phyloP scores from a whole-genome alignment of 2,329 filamentous ascomycete genomes.

The Aureobasidium vineae region DNA sequence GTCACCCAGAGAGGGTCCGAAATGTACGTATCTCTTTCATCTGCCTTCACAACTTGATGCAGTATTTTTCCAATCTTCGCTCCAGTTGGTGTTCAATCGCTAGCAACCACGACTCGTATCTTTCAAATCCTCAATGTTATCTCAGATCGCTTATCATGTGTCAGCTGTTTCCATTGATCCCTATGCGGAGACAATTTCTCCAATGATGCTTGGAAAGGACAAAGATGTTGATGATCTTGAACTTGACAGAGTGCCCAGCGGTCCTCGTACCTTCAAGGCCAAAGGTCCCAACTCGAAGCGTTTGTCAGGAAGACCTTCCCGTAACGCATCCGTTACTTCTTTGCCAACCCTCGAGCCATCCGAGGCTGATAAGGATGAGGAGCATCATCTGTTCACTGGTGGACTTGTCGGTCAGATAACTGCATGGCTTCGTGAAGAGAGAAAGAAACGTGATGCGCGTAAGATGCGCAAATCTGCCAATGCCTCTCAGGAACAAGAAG shows the following conservation, averaged over 20 bases:
- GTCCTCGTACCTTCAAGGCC: conserved; percentile 40
- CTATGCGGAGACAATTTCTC: conserved; percentile 48
- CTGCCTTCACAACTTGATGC: background rate
- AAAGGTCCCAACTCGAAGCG: conserved; percentile 42
- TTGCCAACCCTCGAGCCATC: conserved; percentile 29
- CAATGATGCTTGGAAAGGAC: conserved; percentile 47
- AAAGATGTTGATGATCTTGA: conserved; percentile 47
- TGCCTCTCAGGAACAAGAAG: conserved; percentile 22
- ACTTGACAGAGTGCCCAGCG: conserved; percentile 35
- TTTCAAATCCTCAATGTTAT: background rate
- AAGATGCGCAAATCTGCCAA: conserved; percentile 48
- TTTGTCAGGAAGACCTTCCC: conserved; percentile 45
- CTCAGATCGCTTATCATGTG: conserved; percentile 21
- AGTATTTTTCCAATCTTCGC: background rate
- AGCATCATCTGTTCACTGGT: conserved; percentile 35
- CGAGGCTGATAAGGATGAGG: conserved; percentile 35
- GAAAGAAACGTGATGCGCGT: conserved; percentile 60
- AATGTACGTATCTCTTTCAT: conserved; percentile 15
- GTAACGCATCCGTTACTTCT: conserved; percentile 29
- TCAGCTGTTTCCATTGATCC: conserved; percentile 49
- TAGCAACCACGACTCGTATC: background rate
- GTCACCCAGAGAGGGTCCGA: conserved; percentile 13
- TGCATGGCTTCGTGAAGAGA: conserved; percentile 82
- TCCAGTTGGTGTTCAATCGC: background rate
- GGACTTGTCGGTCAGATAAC: conserved; percentile 68